Evolutionary conservation across 2,329 filamentous ascomycete genomes (phyloP).

Genomic region (Polytolypa hystricis): DNA sequence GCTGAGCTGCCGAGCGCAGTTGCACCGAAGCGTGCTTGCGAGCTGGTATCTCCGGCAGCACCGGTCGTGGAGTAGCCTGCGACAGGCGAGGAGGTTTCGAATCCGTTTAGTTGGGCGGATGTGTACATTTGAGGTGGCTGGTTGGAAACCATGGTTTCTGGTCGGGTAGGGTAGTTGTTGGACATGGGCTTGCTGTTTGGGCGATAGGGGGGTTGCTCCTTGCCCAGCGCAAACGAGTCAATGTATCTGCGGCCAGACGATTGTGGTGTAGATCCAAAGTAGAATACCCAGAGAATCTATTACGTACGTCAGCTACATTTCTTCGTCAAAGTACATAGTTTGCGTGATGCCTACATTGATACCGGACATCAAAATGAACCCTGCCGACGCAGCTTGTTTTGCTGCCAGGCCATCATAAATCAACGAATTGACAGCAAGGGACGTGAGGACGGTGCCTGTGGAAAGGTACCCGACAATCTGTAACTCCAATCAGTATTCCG

Average conservation of each 20-base stretch:
- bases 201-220: conserved; percentile 55
- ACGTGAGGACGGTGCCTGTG: conserved; percentile 72
- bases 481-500: background rate
- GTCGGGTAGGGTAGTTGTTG: conserved; percentile 60
- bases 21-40: conserved; percentile 21
- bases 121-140: conserved; percentile 93
- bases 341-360: conserved; percentile 56
- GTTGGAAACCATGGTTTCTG: conserved; percentile 68
- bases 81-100: conserved; percentile 89
- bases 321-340: background rate
- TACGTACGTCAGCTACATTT: background rate
- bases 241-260: conserved; percentile 80
- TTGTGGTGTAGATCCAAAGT: conserved; percentile 87
- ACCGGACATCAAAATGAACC: conserved; percentile 89
- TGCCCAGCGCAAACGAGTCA: conserved; percentile 89
- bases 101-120: conserved; percentile 84
- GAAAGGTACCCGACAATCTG: conserved; percentile 75
- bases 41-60: conserved; percentile 46
- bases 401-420: conserved; percentile 62
- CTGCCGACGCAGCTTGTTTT: conserved; percentile 77
- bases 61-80: conserved; percentile 50
- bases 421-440: conserved; percentile 73
- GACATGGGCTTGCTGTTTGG: conserved; percentile 62
- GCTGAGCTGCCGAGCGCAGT: conserved; percentile 6
- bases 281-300: conserved; percentile 98